phyloP scores from a whole-genome alignment of 2,329 filamentous ascomycete species.

The Seiridium unicorne region DNA sequence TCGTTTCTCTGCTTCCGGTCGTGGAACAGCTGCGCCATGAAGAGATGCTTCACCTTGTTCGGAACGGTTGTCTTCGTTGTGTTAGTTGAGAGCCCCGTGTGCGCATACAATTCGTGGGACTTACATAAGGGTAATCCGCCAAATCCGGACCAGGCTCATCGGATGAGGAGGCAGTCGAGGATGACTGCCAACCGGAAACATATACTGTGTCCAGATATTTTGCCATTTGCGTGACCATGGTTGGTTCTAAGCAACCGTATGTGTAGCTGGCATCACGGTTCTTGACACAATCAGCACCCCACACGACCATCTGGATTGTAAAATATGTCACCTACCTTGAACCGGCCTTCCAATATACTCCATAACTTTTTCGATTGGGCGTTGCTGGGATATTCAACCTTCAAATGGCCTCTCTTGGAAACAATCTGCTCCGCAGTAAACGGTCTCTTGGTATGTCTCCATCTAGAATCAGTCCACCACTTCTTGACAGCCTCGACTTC shows the following conservation, averaged over 20 bases:
- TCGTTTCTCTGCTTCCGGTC: constrained; percentile 98
- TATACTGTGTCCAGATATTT: constrained; percentile 99
- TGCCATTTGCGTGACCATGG: constrained; percentile 99
- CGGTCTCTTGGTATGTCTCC: constrained; percentile 87
- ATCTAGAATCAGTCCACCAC: constrained; percentile 93
- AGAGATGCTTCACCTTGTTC: constrained; percentile 96
- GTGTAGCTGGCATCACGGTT: constrained; percentile 86
- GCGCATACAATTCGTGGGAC: constrained; percentile 25
- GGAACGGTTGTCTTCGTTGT: constrained; percentile 80
- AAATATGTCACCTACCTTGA: constrained; percentile 59
- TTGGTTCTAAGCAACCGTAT: constrained; percentile 95
- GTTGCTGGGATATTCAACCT: constrained; percentile 90
- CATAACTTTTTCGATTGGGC: constrained; percentile 90
- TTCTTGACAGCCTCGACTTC: constrained; percentile 87
- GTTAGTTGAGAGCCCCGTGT: neutral
- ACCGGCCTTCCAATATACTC: constrained; percentile 82
- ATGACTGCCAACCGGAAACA: constrained; percentile 98
- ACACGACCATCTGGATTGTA: neutral
- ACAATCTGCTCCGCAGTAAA: constrained; percentile 98
- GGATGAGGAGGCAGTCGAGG: constrained; percentile 89
- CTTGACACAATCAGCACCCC: constrained; percentile 39
- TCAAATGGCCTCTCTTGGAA: constrained; percentile 87
- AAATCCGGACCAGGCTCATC: constrained; percentile 97
- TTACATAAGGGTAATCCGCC: constrained; percentile 91
- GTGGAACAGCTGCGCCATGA: constrained; percentile 98